phyloP scores from a whole-genome alignment of 2,329 filamentous ascomycete genomes.

The Botrytis fabae region DNA sequence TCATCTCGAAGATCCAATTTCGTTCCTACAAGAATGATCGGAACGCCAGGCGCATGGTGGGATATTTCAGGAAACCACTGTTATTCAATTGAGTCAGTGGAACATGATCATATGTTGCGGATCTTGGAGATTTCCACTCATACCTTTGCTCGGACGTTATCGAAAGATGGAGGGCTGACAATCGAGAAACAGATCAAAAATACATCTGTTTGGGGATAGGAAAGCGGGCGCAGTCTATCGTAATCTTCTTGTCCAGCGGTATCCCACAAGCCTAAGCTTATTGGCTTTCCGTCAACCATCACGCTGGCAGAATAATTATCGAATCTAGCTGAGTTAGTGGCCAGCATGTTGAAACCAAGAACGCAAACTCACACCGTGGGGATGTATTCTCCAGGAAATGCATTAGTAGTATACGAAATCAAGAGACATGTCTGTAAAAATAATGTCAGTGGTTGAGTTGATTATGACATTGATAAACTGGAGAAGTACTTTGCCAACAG shows the following conservation, averaged over 20 bases:
- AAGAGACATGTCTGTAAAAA: slow-evolving; percentile 84
- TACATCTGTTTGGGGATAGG: slow-evolving; percentile 97
- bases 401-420: slow-evolving; percentile 99
- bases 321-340: slow-evolving; percentile 61
- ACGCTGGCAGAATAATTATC: slow-evolving; percentile 99
- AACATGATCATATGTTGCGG: not conserved
- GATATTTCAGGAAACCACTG: slow-evolving; percentile 98
- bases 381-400: slow-evolving; percentile 99
- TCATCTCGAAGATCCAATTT: slow-evolving; percentile 96
- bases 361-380: slow-evolving; percentile 77
- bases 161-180: slow-evolving; percentile 94
- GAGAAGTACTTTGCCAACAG: slow-evolving; percentile 85
- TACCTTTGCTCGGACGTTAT: slow-evolving; percentile 99
- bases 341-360: not conserved
- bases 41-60: slow-evolving; percentile 91
- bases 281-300: slow-evolving; percentile 97
- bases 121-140: slow-evolving; percentile 35
- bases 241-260: slow-evolving; percentile 99
- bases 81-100: slow-evolving; percentile 24
- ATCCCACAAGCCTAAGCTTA: slow-evolving; percentile 97
- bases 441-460: slow-evolving; percentile 19
- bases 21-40: slow-evolving; percentile 94
- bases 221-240: slow-evolving; percentile 89
- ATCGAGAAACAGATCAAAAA: slow-evolving; percentile 99
- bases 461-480: not conserved